Evolutionary conservation across 2,329 filamentous ascomycete genomes (phyloP), one percentile per base, ranked within the genome.

Genomic region (Dactylonectria macrodidyma): DNA sequence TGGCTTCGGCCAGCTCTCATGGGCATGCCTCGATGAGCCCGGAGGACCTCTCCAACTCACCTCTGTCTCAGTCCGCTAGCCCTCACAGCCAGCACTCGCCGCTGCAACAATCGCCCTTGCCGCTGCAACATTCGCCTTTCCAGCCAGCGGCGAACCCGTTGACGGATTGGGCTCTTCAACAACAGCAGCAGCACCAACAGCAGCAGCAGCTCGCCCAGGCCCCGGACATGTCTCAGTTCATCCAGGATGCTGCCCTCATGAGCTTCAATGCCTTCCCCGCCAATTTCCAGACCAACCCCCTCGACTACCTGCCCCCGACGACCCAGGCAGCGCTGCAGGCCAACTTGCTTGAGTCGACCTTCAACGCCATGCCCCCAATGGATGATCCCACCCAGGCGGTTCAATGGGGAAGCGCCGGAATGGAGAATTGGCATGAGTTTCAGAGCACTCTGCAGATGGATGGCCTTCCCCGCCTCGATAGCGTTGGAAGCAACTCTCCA

Each of bases 401-500:
- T 82, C 89, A 84, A 78, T 93, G 85, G 91, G 89, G 82, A 34
- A 81, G 80, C 56, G 80, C 87, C 69, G 88, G 90, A 71, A 90
- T 93, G 83, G 89, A 91, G 57, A 91, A 92, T 72, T 95, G 92
- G 90, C 91, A 94, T 70, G 94, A 97, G 77, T 93, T 97, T 75
- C 90, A 93, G 73, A 87, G 89, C 65, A 81, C 78, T 36, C 70
- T 85, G 64, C 84, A 92, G 73, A 87, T 92, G 81, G 83, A 88
- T 77, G 80, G 79, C 9, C 67, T 86, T 33, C 73, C 77, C 34
- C 79, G 81, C 36, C 73, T 84, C 38, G 80, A 79, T 26, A 84
- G 81, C 57, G 82, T 84, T 44, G 83, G 83, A 59, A 84, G 83
- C 76, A 83, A 82, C 65, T 85, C 83, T 11, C 83, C 83, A 22